Evolutionary conservation across 352 stramenopile species (phyloP).

Genomic region (Phytophthora multivora): DNA sequence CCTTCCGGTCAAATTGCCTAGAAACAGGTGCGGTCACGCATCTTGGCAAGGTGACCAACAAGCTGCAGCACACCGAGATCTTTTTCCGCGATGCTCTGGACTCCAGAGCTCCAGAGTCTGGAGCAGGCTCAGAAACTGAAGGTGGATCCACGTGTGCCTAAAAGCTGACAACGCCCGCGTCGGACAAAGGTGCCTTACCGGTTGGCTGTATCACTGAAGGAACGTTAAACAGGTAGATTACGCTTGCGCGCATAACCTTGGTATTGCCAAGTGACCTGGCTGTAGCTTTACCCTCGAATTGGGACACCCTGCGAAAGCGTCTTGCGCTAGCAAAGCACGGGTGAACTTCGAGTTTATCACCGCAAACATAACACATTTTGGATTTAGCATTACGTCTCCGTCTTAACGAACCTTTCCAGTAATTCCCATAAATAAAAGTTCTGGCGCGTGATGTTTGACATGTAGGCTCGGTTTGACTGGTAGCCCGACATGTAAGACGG

Average conservation of each 20-base stretch:
- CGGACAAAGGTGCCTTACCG: too few species aligned
- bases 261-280: not conserved
- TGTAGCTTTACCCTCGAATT: not conserved
- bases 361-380: not conserved
- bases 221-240: not conserved
- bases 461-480: too few species aligned
- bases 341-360: not conserved
- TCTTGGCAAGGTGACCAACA: constrained; percentile 9
- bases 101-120: not conserved
- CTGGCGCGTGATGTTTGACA: too few species aligned
- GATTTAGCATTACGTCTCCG: not conserved
- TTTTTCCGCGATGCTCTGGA: not conserved
- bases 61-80: constrained; percentile 9
- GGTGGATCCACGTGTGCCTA: too few species aligned
- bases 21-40: constrained; percentile 1
- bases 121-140: too few species aligned
- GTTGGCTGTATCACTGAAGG: too few species aligned
- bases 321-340: not conserved
- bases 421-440: too few species aligned
- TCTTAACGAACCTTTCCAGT: not conserved
- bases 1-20: not conserved
- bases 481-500: too few species aligned
- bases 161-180: too few species aligned
- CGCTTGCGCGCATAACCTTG: not conserved
- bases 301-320: not conserved